Evolutionary conservation across 1,284 basidiomycete genomes (phyloP), one percentile per base, ranked within the genome.

Genomic region (Tilletia walkeri): DNA sequence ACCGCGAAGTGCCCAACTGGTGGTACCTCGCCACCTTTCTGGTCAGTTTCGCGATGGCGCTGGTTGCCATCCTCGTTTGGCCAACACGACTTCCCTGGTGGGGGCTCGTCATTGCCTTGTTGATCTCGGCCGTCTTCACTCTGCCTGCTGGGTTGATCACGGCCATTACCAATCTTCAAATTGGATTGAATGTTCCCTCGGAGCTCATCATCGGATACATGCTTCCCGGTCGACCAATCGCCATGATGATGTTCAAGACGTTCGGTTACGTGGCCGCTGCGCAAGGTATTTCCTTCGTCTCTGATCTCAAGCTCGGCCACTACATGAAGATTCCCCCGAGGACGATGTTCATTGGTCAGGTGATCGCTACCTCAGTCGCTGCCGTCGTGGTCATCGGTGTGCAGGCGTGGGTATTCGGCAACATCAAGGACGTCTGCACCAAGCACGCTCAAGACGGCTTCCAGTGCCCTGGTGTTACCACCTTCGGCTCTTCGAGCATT

Each of bases 301-400:
- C 34, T 30, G 71, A 68, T 53, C 61, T 68, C 47, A 72, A 72
- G 49, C 54, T 72, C 47, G 71, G 71, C 48, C 71, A 72, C 71
- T 72, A 72, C 66, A 54, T 72, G 66, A 69, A 72, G 65, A 65
- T 74, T 24, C 70, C 70, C 4, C 73, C 73, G n/a, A 24, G 70
- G 6, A 69, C 61, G 10, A 72, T 71, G 41, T 67, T 73, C 49
- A 59, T 18, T 30, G 49, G 63, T 0, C 72, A 73, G 36, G 48
- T 71, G 14, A 41, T 66, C 24, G 34, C 39, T 41, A 92, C 91
- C 0, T 76, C 88, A 16, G 72, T 92, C 20, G 89, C 91, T 0
- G 89, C 89, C 3, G 88, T 95, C 76, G 86, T 94, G 3, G 93
- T 95, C 83, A 88, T 93, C 65, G 92, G 90, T 10, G 89, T 94